Conservation (phyloP, 169 alveolate species). For the Babesia caballi region DNA sequence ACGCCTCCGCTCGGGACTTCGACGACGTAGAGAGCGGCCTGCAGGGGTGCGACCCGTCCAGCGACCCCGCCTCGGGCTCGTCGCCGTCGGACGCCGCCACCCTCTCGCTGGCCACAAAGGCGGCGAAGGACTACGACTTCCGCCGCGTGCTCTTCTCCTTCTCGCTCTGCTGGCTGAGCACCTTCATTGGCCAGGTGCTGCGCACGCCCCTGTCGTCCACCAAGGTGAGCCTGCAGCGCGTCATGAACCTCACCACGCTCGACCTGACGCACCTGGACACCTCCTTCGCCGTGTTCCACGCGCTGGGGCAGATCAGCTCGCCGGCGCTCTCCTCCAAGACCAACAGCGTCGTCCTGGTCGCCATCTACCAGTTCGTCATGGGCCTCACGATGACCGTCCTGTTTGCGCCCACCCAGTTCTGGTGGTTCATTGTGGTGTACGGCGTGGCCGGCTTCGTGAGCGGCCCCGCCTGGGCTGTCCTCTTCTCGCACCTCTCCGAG, state of each 20-base stretch:
- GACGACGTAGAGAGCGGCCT: too few relatives aligned
- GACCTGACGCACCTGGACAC: constrained; percentile 55
- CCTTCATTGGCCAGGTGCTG: constrained; percentile 41
- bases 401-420: not conserved
- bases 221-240: constrained; percentile 44
- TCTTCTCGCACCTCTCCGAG: constrained; percentile 34
- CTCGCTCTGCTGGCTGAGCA: constrained; percentile 34
- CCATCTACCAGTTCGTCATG: constrained; percentile 37
- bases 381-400: constrained; percentile 22
- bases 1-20: too few relatives aligned
- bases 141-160: constrained; percentile 27
- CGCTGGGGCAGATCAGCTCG: constrained; percentile 46
- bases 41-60: too few relatives aligned
- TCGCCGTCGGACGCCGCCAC: too few relatives aligned
- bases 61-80: too few relatives aligned
- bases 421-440: constrained; percentile 25
- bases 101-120: too few relatives aligned
- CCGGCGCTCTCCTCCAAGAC: constrained; percentile 35
- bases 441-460: constrained; percentile 53
- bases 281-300: constrained; percentile 14
- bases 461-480: constrained; percentile 31
- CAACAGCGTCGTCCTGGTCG: constrained; percentile 3
- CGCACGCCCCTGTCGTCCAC: constrained; percentile 56
- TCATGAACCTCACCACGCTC: constrained; percentile 21
- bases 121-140: not conserved